Percentiles rank a stretch among this genome's conserved stretches.
Conservation (phyloP, 2,329 filamentous ascomycete species). For the Cercospora sp. region DNA sequence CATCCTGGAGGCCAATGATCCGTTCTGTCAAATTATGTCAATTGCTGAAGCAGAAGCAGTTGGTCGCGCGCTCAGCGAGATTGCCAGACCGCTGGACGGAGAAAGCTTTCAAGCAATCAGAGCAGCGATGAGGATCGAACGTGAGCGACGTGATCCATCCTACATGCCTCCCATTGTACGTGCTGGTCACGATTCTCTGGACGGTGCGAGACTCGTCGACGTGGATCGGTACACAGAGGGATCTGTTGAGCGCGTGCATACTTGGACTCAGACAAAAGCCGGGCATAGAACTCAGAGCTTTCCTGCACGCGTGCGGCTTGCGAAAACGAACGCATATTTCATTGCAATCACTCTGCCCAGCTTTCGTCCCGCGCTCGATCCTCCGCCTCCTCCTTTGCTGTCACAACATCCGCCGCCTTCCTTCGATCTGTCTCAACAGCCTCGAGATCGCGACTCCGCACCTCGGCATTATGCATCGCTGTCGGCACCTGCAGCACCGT, state of each 20-base stretch:
- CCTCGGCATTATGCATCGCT: conserved; percentile 23
- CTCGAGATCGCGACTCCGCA: conserved; percentile 18
- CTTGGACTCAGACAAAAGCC: conserved; percentile 43
- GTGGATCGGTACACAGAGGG: conserved; percentile 48
- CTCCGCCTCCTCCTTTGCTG: not conserved
- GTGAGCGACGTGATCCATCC: conserved; percentile 50
- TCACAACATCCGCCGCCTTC: not conserved
- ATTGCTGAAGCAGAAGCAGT: conserved; percentile 41
- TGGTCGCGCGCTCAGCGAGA: conserved; percentile 45
- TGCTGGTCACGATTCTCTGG: conserved; percentile 46
- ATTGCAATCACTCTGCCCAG: conserved; percentile 45
- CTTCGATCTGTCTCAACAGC: conserved; percentile 11
- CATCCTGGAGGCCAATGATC: conserved; percentile 48
- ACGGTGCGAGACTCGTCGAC: conserved; percentile 44
- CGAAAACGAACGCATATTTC: conserved; percentile 50
- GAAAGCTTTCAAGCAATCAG: conserved; percentile 48
- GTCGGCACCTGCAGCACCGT: conserved; percentile 24
- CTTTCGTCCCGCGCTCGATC: conserved; percentile 31
- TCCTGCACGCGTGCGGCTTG: conserved; percentile 40
- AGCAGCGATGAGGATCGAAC: conserved; percentile 48
- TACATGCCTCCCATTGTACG: conserved; percentile 53
- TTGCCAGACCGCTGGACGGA: conserved; percentile 45
- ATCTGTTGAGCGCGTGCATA: conserved; percentile 44
- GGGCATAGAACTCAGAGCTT: conserved; percentile 39
- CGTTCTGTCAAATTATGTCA: conserved; percentile 46